phyloP scores from a whole-genome alignment of 805 yeast species.

The Saccharomycopsis sp. region DNA sequence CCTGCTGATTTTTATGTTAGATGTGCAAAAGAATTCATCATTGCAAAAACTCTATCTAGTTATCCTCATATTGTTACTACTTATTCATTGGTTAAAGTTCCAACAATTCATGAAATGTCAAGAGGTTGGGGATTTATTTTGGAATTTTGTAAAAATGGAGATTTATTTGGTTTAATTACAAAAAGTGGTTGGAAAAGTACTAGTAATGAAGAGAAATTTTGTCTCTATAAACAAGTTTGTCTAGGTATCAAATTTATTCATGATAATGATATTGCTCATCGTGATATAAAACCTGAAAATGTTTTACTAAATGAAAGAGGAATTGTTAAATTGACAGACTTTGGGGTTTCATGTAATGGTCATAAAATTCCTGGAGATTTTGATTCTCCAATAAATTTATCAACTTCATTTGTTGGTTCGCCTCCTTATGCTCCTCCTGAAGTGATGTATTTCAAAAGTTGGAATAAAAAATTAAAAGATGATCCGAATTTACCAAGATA shows the following conservation, averaged over 20 bases:
- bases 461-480: conserved; percentile 22
- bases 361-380: conserved; percentile 44
- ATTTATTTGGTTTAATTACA: conserved; percentile 50
- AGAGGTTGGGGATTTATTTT: conserved; percentile 84
- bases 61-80: conserved; percentile 54
- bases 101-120: conserved; percentile 40
- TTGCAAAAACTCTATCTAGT: conserved; percentile 43
- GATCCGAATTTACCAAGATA: conserved; percentile 29
- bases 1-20: conserved; percentile 56
- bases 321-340: conserved; percentile 79
- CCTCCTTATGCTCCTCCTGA: conserved; percentile 81
- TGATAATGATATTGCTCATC: conserved; percentile 68
- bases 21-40: conserved; percentile 52
- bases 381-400: conserved; percentile 27
- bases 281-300: conserved; percentile 94
- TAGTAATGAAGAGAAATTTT: conserved; percentile 41
- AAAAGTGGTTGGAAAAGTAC: conserved; percentile 51
- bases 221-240: conserved; percentile 77
- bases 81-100: conserved; percentile 44
- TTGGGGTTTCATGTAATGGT: conserved; percentile 82
- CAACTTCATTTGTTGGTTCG: conserved; percentile 54
- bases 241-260: conserved; percentile 77
- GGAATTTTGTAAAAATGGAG: conserved; percentile 93
- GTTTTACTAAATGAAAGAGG: conserved; percentile 52
- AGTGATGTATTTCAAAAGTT: conserved; percentile 42